Conservation (phyloP, 805 yeast genomes). For the Limtongozyma cylindracea region DNA sequence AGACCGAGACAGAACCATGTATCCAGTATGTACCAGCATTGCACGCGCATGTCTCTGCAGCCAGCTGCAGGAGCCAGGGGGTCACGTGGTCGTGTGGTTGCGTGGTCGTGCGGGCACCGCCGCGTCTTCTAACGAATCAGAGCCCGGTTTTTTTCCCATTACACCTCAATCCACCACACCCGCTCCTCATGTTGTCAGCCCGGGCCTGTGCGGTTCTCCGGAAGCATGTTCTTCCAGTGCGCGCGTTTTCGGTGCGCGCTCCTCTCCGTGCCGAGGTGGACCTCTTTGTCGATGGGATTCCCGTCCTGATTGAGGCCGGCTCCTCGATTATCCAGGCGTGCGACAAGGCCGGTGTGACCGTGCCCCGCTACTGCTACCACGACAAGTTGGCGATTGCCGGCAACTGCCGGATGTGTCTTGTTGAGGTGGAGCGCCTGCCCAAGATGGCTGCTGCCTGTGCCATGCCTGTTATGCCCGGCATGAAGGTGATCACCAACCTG, state of each 20-base stretch:
- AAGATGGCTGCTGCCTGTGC: conserved; percentile 82
- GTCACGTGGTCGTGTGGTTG: conserved; percentile 1
- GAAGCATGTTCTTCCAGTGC: no score
- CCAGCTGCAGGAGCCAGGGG: not conserved
- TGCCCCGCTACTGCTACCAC: conserved; percentile 81
- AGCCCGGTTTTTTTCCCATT: conserved; percentile 5
- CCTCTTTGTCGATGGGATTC: conserved; percentile 40
- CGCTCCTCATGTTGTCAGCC: no score
- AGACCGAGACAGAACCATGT: not conserved
- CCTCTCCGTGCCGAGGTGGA: conserved; percentile 23
- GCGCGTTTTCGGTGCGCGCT: conserved; percentile 10
- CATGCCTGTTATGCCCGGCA: conserved; percentile 75
- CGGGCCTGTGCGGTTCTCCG: no score
- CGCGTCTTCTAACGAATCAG: conserved; percentile 8
- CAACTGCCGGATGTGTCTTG: conserved; percentile 83
- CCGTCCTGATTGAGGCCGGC: conserved; percentile 63
- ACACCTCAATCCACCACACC: no score
- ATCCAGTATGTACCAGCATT: not conserved
- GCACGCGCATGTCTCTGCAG: not conserved
- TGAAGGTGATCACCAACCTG: conserved; percentile 62
- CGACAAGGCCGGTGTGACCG: conserved; percentile 70
- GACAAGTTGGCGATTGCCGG: conserved; percentile 82
- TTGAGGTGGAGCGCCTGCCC: conserved; percentile 74
- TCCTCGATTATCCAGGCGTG: conserved; percentile 80
- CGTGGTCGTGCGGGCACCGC: conserved; percentile 1